Base-by-base conservation (phyloP, 768 basidiomycete species). In the Pulveroboletus sp. region DNA sequence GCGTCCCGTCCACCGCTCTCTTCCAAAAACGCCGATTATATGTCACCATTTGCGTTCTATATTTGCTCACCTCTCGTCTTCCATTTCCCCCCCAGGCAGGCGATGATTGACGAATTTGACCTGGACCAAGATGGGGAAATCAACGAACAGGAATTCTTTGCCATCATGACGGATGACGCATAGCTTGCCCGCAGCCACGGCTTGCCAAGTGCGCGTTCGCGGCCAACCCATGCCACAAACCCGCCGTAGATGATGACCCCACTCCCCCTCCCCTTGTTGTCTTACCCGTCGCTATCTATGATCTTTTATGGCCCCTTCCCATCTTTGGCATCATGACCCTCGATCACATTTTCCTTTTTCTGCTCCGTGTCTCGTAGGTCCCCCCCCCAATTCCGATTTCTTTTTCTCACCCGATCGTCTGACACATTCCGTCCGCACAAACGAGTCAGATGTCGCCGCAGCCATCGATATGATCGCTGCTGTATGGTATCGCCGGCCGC, bases 51-150 rank as follows among this genome's bases (percentile, higher is more conserved):
- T 16, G n/a, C 29, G 36, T 57, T 59, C 58, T 52, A 25, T 56
- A 60, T 68, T 63, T 68, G 56, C 58, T 68, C 54, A 68, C 50
- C 62, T 58, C 60, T 56, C 32, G 32, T 62, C 58, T 63, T 62
- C 57, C 57, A 50, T 59, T 56, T n/a, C n/a, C 57, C 50, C 50
- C 58, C 33, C 58, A 97, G 95, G 57, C 94, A 97, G 83, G 97
- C 97, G 20, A 99, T 99, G 97, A 99, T 99, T 63, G 97, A 99
- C 61, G 97, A 99, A 71, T 99, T 99, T 64, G 97, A 99, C 69
- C 82, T 99, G 21, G 97, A 99, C 72, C 87, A 93, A 66, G 97
- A 99, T 57, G 94, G 94, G 24, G 95, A 95, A 73, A 98, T 98
- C 67, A 94, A 84, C 63, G 88, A 94, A 65, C 84, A 90, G 63